Percentiles rank a stretch among this genome's conserved stretches.
phyloP scores from a whole-genome alignment of 164 flowering plant genomes.

The Nymphaea thermarum region DNA sequence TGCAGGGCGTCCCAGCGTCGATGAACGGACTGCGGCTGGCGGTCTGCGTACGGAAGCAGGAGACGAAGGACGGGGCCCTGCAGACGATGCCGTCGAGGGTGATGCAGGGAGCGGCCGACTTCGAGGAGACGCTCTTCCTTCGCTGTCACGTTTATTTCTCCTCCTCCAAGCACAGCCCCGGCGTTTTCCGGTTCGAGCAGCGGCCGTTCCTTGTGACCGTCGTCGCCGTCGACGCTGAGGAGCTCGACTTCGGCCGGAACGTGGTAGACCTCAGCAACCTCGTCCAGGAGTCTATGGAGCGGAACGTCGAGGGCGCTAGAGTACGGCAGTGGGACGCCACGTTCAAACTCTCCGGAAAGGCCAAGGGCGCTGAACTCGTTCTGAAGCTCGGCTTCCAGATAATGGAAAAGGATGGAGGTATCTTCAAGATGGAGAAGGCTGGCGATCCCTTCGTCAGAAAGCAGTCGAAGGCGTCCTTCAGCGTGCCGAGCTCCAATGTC shows the following conservation, averaged over 20 bases:
- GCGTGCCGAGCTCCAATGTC: conserved; percentile 37
- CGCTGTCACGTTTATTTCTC: conserved; percentile 65
- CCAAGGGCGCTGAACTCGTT: conserved; percentile 74
- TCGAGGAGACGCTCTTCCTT: conserved; percentile 77
- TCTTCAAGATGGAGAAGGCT: conserved; percentile 40
- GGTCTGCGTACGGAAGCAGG: conserved; percentile 77
- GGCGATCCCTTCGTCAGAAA: conserved; percentile 31
- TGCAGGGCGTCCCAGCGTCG: conserved; percentile 70
- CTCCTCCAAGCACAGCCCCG: conserved; percentile 7
- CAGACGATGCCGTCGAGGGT: conserved; percentile 92
- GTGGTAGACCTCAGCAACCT: conserved; percentile 62
- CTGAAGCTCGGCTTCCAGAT: conserved; percentile 80
- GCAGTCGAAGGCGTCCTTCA: conserved; percentile 76
- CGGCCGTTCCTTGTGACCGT: conserved; percentile 62
- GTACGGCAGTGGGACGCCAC: conserved; percentile 72
- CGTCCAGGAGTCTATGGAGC: conserved; percentile 70
- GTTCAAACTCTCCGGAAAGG: conserved; percentile 65
- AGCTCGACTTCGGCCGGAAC: conserved; percentile 69
- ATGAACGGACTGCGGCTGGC: conserved; percentile 91
- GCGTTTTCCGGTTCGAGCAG: conserved; percentile 46
- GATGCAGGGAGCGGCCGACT: conserved; percentile 80
- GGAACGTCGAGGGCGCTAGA: conserved; percentile 48
- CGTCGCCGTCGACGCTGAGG: conserved; percentile 73
- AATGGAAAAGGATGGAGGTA: conserved; percentile 72
- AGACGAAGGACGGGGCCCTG: conserved; percentile 77